Percentiles rank a stretch among this genome's conserved stretches.
Conservation (phyloP, 495 filamentous ascomycete genomes). For the Penicillium waksmanii region DNA sequence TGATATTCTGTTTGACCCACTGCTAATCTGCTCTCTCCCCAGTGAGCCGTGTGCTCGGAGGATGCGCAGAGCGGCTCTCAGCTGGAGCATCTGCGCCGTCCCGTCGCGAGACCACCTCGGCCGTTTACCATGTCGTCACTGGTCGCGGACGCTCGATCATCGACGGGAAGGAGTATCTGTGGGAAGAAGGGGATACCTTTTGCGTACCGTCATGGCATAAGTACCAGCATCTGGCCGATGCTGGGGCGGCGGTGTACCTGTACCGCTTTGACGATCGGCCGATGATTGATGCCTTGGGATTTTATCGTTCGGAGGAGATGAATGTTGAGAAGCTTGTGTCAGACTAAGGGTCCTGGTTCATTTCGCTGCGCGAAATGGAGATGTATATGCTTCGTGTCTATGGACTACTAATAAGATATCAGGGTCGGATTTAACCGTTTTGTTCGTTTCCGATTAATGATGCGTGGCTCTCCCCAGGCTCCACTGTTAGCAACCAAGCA, state of each 20-base stretch:
- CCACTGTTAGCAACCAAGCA: neutral
- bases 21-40: constrained; percentile 5
- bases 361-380: neutral
- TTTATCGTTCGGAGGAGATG: constrained; percentile 43
- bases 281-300: constrained; percentile 48
- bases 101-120: constrained; percentile 42
- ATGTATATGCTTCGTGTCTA: neutral
- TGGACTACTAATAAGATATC: neutral
- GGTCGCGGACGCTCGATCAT: constrained; percentile 41
- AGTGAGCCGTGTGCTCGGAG: constrained; percentile 43
- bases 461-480: neutral
- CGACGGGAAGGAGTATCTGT: constrained; percentile 33
- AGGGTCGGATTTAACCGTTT: neutral
- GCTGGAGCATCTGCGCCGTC: constrained; percentile 27
- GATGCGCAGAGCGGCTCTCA: constrained; percentile 41
- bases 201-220: constrained; percentile 48
- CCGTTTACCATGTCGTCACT: constrained; percentile 46
- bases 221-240: constrained; percentile 45
- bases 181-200: constrained; percentile 49
- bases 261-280: constrained; percentile 52
- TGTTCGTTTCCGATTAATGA: neutral
- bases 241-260: constrained; percentile 42
- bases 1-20: constrained; percentile 16
- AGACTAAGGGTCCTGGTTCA: constrained; percentile 6
- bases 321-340: constrained; percentile 34